Percentiles rank a stretch among this genome's conserved stretches.
phyloP scores from a whole-genome alignment of 441 rosid genomes.

The Adansonia madagascariensis region DNA sequence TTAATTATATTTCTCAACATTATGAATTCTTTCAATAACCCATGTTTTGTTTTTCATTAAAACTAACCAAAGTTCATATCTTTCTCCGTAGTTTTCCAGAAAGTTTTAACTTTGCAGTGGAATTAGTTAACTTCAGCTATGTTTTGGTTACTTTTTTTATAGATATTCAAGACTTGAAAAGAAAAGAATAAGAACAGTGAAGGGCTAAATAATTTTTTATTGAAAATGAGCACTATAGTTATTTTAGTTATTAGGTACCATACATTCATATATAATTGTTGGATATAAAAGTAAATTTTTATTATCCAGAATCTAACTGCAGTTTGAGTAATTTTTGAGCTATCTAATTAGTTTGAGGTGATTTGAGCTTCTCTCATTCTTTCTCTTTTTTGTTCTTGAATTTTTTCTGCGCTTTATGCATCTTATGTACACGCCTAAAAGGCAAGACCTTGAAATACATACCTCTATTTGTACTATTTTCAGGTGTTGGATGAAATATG shows the following conservation, averaged over 20 bases:
- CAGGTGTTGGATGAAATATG: constrained; percentile 23
- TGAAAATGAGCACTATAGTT: background rate
- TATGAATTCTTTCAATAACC: background rate
- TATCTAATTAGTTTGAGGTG: background rate
- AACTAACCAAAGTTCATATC: background rate
- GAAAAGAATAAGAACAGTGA: background rate
- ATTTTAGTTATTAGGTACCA: background rate
- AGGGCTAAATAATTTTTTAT: background rate
- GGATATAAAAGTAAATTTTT: background rate
- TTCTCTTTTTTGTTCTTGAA: background rate
- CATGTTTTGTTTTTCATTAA: background rate
- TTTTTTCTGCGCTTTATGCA: background rate
- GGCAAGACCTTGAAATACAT: background rate
- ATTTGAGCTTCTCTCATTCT: background rate
- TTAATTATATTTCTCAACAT: background rate
- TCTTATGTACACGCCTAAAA: background rate
- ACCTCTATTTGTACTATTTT: constrained; percentile 14
- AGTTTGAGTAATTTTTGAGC: background rate
- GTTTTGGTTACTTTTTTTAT: background rate
- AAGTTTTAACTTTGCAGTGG: background rate
- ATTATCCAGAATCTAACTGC: background rate
- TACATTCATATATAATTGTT: background rate
- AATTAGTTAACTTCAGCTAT: background rate
- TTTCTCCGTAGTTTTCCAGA: background rate
- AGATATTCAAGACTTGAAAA: no score